Evolutionary conservation across 805 yeast genomes (phyloP), one percentile per base, ranked within the genome.

Genomic region (Saccharomycopsis javanensis): DNA sequence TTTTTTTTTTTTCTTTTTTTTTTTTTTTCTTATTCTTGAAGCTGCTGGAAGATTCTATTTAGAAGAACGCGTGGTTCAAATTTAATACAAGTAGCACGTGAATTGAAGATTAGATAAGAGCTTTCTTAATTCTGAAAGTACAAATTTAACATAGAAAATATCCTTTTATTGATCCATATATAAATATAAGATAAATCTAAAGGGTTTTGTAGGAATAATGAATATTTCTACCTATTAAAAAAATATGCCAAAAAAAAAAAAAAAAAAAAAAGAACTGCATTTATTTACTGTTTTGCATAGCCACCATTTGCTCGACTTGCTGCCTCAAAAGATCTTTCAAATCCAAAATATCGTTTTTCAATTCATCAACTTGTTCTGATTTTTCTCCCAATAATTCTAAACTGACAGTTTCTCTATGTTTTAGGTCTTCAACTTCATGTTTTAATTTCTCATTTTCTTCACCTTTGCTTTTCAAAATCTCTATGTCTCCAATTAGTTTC

Each of bases 281-380:
- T 42, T n/a, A 42, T 11, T 42, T 42, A 11, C 15, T n/a, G 20
- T 48, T 33, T 62, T 84, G 87, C 64, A 86, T 63, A 48, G 79
- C 85, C 50, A 89, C 82, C 80, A 92, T 77, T 62, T 91, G 94
- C 68, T 88, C 95, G 50, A 92, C 91, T 69, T 92, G 99, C 61
- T 79, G 79, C 60, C 81, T 77, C 68, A 89, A 79, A 74, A 94
- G 74, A 51, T 88, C 95, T 70, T 94, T 94, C 69, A 92, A 75
- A 69, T 94, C 99, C 4, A 75, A 78, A 16, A 94, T 92, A 66
- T 94, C 99, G 6, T 95, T 96, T 62, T 77, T 79, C 51, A 94
- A 75, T 69, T 94, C 99, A 57, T 83, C 86, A 4, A 88, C 92
- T 61, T 75, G 77, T 67, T 95, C 99, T 5, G 88, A 78, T 67